Percentiles rank a stretch among this genome's conserved stretches.
Evolutionary conservation across 192 early-diverging fungal species (phyloP).

Genomic region (Coemansia sp.): DNA sequence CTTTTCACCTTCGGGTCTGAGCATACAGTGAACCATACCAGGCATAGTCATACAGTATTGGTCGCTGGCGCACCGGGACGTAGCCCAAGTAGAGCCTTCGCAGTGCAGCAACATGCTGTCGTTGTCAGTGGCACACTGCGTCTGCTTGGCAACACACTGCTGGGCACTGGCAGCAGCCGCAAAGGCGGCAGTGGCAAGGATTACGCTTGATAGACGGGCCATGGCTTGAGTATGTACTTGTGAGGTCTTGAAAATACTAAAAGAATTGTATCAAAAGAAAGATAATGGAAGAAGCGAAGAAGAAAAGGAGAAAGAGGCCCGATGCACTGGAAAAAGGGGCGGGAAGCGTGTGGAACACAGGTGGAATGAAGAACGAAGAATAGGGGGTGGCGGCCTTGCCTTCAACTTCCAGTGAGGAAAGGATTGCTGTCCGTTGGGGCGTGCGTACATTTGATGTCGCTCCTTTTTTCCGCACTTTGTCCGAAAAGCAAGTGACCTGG

Average conservation of each 20-base stretch:
- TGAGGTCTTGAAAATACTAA: neutral
- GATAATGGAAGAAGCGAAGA: slow-evolving; percentile 9
- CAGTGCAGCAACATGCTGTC: slow-evolving; percentile 30
- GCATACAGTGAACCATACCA: slow-evolving; percentile 56
- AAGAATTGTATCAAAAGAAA: slow-evolving; percentile 7
- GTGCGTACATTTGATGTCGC: neutral
- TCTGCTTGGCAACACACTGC: slow-evolving; percentile 16
- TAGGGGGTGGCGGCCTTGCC: neutral
- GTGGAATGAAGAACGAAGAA: slow-evolving; percentile 17
- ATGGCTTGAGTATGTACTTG: slow-evolving; percentile 18
- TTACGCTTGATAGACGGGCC: slow-evolving; percentile 18
- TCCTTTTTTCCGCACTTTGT: slow-evolving; percentile 9
- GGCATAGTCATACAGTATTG: slow-evolving; percentile 50
- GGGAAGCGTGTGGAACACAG: slow-evolving; percentile 6
- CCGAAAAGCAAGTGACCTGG: neutral
- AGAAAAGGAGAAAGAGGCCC: neutral
- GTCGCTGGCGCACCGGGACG: slow-evolving; percentile 18
- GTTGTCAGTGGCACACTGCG: slow-evolving; percentile 25
- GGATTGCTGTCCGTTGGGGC: neutral
- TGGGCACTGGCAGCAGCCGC: slow-evolving; percentile 20
- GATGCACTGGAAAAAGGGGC: neutral
- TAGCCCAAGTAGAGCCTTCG: slow-evolving; percentile 26
- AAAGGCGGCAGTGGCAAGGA: slow-evolving; percentile 22
- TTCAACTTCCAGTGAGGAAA: neutral
- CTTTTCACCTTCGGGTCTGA: slow-evolving; percentile 20